phyloP scores from a whole-genome alignment of 176 grass and related monocot genomes.

The Typha latifolia region DNA sequence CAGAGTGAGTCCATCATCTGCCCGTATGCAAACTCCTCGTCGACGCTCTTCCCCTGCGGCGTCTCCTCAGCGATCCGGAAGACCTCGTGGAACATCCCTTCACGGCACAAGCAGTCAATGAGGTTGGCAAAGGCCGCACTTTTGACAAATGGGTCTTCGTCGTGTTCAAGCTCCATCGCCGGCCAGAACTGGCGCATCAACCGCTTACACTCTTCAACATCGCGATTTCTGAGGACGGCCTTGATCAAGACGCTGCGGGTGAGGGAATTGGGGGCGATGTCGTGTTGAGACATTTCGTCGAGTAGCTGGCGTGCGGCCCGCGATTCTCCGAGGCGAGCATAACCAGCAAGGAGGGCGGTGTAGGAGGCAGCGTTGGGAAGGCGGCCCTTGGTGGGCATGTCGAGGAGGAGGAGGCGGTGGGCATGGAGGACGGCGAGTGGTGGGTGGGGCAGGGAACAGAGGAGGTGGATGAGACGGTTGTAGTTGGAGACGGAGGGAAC shows the following conservation, averaged over 20 bases:
- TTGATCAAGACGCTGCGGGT: slow-evolving; percentile 52
- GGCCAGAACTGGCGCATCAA: slow-evolving; percentile 49
- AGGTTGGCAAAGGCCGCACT: slow-evolving; percentile 77
- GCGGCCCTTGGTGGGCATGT: slow-evolving; percentile 32
- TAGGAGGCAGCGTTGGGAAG: slow-evolving; percentile 38
- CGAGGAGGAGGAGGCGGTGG: slow-evolving; percentile 40
- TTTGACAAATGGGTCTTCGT: slow-evolving; percentile 33
- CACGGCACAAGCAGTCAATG: slow-evolving; percentile 50
- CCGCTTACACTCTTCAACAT: slow-evolving; percentile 20
- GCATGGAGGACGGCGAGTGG: slow-evolving; percentile 26
- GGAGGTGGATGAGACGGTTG: slow-evolving; percentile 51
- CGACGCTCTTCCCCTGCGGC: slow-evolving; percentile 43
- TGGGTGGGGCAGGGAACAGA: slow-evolving; percentile 25
- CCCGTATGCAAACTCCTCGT: slow-evolving; percentile 45
- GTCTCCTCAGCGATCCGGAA: slow-evolving; percentile 55
- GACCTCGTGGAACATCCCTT: slow-evolving; percentile 62
- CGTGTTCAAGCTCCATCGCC: slow-evolving; percentile 12
- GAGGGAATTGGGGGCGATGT: slow-evolving; percentile 53
- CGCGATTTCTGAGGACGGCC: slow-evolving; percentile 43
- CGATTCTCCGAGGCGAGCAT: slow-evolving; percentile 32
- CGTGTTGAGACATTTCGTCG: slow-evolving; percentile 52
- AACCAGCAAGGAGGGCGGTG: slow-evolving; percentile 56
- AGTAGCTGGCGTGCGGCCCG: slow-evolving; percentile 40
- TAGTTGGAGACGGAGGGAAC: slow-evolving; percentile 44
- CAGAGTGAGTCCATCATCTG: slow-evolving; percentile 84